These are phyloP conservation scores for Butyriboletus loyo DNA, from an alignment of 768 basidiomycete genomes.

Conservation along the genomic window DNA sequence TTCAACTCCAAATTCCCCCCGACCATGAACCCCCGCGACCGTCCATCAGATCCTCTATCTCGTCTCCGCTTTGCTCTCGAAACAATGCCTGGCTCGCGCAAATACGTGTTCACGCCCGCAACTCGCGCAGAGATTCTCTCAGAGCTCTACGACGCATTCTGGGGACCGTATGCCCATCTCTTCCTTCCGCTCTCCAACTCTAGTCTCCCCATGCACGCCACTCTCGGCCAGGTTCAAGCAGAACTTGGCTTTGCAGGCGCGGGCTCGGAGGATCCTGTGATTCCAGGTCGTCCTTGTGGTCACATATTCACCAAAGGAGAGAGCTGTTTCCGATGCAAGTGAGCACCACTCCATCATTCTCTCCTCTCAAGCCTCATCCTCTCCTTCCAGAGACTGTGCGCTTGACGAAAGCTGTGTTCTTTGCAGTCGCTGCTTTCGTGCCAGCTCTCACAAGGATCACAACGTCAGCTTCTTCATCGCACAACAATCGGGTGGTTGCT, in stretches of 20 bases:
- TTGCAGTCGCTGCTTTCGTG: slow-evolving; percentile 86
- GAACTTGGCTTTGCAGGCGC: slow-evolving; percentile 54
- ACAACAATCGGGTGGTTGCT: slow-evolving; percentile 89
- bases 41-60: slow-evolving; percentile 59
- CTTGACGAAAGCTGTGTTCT: slow-evolving; percentile 88
- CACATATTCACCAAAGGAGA: slow-evolving; percentile 90
- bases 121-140: slow-evolving; percentile 79
- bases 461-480: slow-evolving; percentile 93
- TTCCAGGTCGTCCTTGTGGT: slow-evolving; percentile 75
- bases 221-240: slow-evolving; percentile 69
- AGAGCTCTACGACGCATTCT: slow-evolving; percentile 79
- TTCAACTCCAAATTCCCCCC: slow-evolving; percentile 49
- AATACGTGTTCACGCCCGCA: slow-evolving; percentile 70
- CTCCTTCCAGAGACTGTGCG: slow-evolving; percentile 72
- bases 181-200: slow-evolving; percentile 68
- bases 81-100: slow-evolving; percentile 76
- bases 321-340: slow-evolving; percentile 94
- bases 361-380: slow-evolving; percentile 1
- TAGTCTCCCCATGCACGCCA: slow-evolving; percentile 58
- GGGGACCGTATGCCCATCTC: slow-evolving; percentile 69
- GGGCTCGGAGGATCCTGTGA: slow-evolving; percentile 54
- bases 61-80: slow-evolving; percentile 76
- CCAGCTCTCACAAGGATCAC: slow-evolving; percentile 82
- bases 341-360: slow-evolving; percentile 32
- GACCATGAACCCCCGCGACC: slow-evolving; percentile 54